Evolutionary conservation across 192 early-diverging fungal species (phyloP), one percentile per base, ranked within the genome.

Genomic region (Rhizoclosmatium sp.): DNA sequence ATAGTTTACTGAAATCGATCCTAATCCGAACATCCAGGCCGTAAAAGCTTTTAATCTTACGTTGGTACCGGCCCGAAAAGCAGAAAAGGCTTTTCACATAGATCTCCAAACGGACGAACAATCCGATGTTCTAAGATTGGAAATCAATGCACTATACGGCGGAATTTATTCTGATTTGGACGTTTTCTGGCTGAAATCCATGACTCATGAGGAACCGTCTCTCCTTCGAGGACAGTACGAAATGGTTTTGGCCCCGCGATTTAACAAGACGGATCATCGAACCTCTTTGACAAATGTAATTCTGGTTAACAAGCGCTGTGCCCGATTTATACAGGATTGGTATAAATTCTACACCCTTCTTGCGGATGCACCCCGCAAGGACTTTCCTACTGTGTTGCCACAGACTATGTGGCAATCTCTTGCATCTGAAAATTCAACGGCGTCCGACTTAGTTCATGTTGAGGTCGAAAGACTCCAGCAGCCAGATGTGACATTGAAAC

Each of bases 161-260:
- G 89, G 89, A 9, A 88, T 90, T n/a, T 90, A 90, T 46, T 67
- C 88, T 3, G 89, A 90, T 78, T 54, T 90, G 47, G 89, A 90
- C 70, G 79, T 88, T 1, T 78, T 89, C 31, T 76, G 84, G 7
- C 19, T 85, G 31, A 83, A 82, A 65, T 66, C 85, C 7, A 59
- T 90, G 4, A 85, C 89, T 68, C 51, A 16, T 7, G 51, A 16
- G 5, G 51, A 12, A 16, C 5, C 5, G 16, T 16, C 5, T 7
- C 51, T 16, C 16, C 31, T 31, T 31, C 51, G 5, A 16, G 16
- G 9, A 12, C 9, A 54, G 5, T 16, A 54, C 16, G 51, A 54
- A 16, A 16, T 16, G 51, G 51, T 54, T 7, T 54, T 54, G 51
- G 31, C 31, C 31, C 31, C 31, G 31, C 31, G 31, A 31, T 31